A percentile compares a stretch with the other conserved stretches of the same genome.
phyloP scores from a whole-genome alignment of 768 basidiomycete species.

The Amylocystis lapponica region DNA sequence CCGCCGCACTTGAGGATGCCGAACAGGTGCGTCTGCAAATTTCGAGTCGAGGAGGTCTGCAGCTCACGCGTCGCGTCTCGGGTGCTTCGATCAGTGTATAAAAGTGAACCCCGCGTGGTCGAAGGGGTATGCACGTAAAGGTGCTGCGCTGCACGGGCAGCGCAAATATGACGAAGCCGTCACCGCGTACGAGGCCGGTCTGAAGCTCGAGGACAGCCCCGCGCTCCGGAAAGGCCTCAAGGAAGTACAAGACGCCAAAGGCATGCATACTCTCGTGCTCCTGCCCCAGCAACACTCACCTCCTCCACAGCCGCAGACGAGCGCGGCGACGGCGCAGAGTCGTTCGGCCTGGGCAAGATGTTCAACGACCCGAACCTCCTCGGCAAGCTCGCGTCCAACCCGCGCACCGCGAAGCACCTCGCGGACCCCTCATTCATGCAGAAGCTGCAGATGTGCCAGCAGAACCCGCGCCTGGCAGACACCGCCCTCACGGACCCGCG shows the following conservation, averaged over 20 bases:
- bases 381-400: constrained; percentile 80
- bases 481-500: constrained; percentile 68
- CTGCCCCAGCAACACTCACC: neutral
- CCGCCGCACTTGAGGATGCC: constrained; percentile 77
- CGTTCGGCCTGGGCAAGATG: constrained; percentile 60
- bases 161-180: constrained; percentile 79
- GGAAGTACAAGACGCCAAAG: constrained; percentile 83
- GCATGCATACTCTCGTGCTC: constrained; percentile 30
- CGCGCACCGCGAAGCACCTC: constrained; percentile 78
- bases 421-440: constrained; percentile 79
- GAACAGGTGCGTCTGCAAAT: constrained; percentile 63
- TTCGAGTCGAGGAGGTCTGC: neutral
- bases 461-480: constrained; percentile 60
- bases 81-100: too few species aligned
- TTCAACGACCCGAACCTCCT: constrained; percentile 83
- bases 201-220: constrained; percentile 78
- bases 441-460: constrained; percentile 66
- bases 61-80: neutral
- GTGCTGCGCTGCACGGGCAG: constrained; percentile 87
- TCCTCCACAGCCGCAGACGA: constrained; percentile 31
- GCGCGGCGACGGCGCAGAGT: constrained; percentile 36
- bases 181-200: constrained; percentile 72
- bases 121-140: constrained; percentile 89
- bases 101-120: constrained; percentile 75
- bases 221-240: constrained; percentile 82